phyloP scores from a whole-genome alignment of 768 basidiomycete genomes.

The Mrakia hoshinonis region DNA sequence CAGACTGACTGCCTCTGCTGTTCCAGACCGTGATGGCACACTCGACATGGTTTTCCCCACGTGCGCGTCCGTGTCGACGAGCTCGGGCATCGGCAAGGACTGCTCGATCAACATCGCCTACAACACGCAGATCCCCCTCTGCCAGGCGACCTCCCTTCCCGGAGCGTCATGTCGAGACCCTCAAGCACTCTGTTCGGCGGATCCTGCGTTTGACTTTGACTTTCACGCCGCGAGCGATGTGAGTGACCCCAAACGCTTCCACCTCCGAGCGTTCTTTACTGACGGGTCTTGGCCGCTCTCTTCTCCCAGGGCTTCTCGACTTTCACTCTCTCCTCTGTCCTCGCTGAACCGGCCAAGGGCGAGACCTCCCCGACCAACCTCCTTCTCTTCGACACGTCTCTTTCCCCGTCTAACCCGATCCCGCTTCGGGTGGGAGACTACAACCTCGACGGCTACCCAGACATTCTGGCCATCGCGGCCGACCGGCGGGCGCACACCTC shows the following conservation, averaged over 20 bases:
- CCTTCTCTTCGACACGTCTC: constrained; percentile 61
- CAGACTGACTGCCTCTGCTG: constrained; percentile 2
- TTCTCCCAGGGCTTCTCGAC: constrained; percentile 56
- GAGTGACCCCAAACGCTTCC: neutral
- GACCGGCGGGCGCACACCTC: constrained; percentile 24
- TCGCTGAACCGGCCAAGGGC: constrained; percentile 41
- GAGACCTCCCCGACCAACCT: constrained; percentile 32
- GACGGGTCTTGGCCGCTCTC: neutral
- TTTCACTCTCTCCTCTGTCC: constrained; percentile 57
- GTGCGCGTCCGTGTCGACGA: constrained; percentile 60
- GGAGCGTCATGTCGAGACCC: constrained; percentile 26
- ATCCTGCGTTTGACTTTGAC: constrained; percentile 19
- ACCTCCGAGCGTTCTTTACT: too few relatives aligned
- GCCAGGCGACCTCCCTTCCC: constrained; percentile 52
- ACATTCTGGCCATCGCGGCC: constrained; percentile 56
- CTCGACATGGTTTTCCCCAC: constrained; percentile 89
- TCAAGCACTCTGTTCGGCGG: constrained; percentile 62
- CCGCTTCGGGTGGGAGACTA: constrained; percentile 77
- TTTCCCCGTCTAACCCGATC: constrained; percentile 60
- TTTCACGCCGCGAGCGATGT: neutral
- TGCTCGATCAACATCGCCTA: constrained; percentile 87
- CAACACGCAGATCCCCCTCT: constrained; percentile 81
- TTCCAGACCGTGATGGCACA: constrained; percentile 78
- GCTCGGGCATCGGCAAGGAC: constrained; percentile 61
- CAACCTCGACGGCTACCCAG: constrained; percentile 90